Conservation (phyloP, 345 rosid genomes). For the Eucalyptus camaldulensis region DNA sequence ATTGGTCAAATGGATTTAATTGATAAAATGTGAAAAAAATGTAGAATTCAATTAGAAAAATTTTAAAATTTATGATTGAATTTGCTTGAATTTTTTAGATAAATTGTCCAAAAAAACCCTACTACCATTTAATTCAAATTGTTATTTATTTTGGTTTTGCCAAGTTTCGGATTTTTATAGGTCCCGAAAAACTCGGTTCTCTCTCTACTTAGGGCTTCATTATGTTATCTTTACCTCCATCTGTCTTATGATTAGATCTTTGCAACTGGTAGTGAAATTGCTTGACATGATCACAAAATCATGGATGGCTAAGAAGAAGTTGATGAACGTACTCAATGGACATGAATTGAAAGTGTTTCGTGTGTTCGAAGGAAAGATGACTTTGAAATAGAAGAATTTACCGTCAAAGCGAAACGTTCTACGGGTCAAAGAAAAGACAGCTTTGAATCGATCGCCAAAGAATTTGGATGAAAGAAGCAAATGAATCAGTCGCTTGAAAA, state of each 20-base stretch:
- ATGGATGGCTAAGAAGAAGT: not conserved
- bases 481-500: not conserved
- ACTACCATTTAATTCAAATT: not conserved
- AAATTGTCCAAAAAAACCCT: not conserved
- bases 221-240: not conserved
- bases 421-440: not conserved
- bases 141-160: not conserved
- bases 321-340: not conserved
- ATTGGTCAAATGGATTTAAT: no score
- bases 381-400: not conserved
- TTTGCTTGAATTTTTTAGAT: no score
- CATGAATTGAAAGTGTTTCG: not conserved
- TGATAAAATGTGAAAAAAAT: no score
- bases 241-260: not conserved
- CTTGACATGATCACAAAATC: not conserved
- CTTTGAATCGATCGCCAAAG: not conserved
- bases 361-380: not conserved
- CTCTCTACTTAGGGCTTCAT: no score
- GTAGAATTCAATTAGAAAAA: no score
- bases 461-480: not conserved
- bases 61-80: no score
- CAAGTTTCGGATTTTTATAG: rapidly evolving
- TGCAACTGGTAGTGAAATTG: not conserved
- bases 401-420: not conserved
- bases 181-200: not conserved